Evolutionary conservation across 169 alveolate genomes (phyloP).

Genomic region (Toxoplasma gondii): DNA sequence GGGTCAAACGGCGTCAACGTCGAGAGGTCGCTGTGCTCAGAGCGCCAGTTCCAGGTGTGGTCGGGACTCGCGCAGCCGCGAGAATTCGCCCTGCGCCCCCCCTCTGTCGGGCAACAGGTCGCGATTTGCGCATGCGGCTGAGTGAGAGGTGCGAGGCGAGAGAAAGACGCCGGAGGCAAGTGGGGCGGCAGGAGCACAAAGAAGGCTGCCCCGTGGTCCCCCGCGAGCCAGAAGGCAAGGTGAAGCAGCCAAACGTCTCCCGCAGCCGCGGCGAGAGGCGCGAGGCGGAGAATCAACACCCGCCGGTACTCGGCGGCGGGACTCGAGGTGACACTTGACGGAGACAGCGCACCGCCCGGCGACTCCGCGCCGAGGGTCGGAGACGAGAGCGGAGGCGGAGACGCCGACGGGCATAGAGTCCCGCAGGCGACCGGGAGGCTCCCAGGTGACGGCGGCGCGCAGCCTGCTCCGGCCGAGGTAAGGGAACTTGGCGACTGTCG

Average conservation of each 20-base stretch:
- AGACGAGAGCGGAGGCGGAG: background rate
- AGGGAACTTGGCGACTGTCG: background rate
- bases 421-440: background rate
- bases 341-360: background rate
- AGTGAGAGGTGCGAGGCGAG: background rate
- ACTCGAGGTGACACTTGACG: slow-evolving; percentile 32
- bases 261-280: slow-evolving; percentile 53
- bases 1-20: background rate
- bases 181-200: slow-evolving; percentile 58
- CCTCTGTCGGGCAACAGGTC: background rate
- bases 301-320: slow-evolving; percentile 53
- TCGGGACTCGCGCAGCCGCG: background rate
- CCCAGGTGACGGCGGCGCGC: background rate
- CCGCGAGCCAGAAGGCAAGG: slow-evolving; percentile 55
- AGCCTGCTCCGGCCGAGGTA: background rate
- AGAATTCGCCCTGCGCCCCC: background rate
- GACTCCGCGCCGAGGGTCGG: background rate
- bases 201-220: slow-evolving; percentile 52
- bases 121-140: background rate
- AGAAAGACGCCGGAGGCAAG: background rate
- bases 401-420: background rate
- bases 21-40: background rate
- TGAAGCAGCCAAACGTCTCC: slow-evolving; percentile 61
- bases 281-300: slow-evolving; percentile 55
- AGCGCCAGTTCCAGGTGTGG: background rate